These are phyloP conservation scores for Cladosporium phlei DNA, from an alignment of 2,329 filamentous ascomycete genomes.

Conservation along the genomic window DNA sequence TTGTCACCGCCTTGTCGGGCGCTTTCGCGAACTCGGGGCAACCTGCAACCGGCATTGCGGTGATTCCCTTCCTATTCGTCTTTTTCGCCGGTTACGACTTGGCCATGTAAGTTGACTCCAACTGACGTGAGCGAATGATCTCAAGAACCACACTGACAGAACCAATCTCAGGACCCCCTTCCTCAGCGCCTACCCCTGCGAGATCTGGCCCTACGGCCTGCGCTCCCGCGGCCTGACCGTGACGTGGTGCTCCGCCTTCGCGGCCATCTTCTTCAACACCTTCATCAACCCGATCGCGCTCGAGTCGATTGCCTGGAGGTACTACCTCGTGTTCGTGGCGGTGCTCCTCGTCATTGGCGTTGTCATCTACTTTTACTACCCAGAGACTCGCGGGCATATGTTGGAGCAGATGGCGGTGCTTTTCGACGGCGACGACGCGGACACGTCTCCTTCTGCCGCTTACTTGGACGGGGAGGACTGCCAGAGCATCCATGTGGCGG, in stretches of 20 bases:
- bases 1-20: background rate
- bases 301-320: slow-evolving; percentile 28
- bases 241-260: background rate
- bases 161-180: slow-evolving; percentile 11
- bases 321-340: slow-evolving; percentile 30
- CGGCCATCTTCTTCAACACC: slow-evolving; percentile 14
- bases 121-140: background rate
- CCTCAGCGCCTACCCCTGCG: slow-evolving; percentile 12
- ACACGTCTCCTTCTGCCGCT: slow-evolving; percentile 13
- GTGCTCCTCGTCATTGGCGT: slow-evolving; percentile 23
- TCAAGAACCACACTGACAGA: background rate
- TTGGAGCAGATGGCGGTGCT: slow-evolving; percentile 42
- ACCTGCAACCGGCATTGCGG: slow-evolving; percentile 36
- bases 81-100: slow-evolving; percentile 58
- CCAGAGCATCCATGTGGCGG: no score
- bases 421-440: slow-evolving; percentile 15
- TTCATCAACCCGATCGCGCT: slow-evolving; percentile 22
- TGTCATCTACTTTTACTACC: slow-evolving; percentile 28
- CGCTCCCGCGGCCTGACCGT: slow-evolving; percentile 12
- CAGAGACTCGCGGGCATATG: slow-evolving; percentile 26
- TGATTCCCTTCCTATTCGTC: slow-evolving; percentile 56
- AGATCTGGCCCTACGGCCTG: slow-evolving; percentile 14
- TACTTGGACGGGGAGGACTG: no score
- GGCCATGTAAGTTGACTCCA: slow-evolving; percentile 27
- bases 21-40: slow-evolving; percentile 40